Conservation (phyloP, 169 alveolate species). For the Eimeria tenella region DNA sequence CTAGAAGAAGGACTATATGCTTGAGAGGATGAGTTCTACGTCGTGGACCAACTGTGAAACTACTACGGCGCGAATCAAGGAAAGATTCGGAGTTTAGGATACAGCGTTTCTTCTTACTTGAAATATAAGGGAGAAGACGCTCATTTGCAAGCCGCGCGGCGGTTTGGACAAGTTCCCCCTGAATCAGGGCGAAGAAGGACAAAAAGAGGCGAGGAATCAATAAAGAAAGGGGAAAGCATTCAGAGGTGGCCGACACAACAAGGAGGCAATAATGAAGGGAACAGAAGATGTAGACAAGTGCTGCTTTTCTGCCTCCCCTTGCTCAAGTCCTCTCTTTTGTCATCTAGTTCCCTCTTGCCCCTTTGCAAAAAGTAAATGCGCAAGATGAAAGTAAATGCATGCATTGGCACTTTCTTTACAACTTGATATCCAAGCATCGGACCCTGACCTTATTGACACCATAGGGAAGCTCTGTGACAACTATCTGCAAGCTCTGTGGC, state of each 20-base stretch:
- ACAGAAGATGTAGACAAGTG: neutral
- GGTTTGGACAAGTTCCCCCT: slow-evolving; percentile 64
- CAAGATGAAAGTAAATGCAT: neutral
- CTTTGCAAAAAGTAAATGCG: neutral
- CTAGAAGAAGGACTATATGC: neutral
- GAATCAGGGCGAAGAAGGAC: neutral
- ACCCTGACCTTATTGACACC: slow-evolving; percentile 80
- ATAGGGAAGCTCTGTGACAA: slow-evolving; percentile 82
- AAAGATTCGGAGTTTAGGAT: too few relatives aligned
- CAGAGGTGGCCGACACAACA: neutral
- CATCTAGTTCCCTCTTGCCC: too few relatives aligned
- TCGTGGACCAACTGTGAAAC: too few relatives aligned
- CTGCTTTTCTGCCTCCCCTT: too few relatives aligned
- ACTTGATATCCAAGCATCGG: slow-evolving; percentile 4
- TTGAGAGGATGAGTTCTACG: too few relatives aligned
- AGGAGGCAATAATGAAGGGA: neutral
- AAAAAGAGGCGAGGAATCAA: neutral
- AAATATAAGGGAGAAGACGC: neutral
- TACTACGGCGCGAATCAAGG: too few relatives aligned
- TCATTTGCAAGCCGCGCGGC: neutral
- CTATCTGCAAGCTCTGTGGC: slow-evolving; percentile 69
- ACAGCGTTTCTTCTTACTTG: slow-evolving; percentile 63
- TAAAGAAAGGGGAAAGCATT: neutral
- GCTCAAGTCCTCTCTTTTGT: too few relatives aligned
- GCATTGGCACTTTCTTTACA: slow-evolving; percentile 46